phyloP scores from a whole-genome alignment of 2,329 filamentous ascomycete genomes.

The Grosmannia huntii region DNA sequence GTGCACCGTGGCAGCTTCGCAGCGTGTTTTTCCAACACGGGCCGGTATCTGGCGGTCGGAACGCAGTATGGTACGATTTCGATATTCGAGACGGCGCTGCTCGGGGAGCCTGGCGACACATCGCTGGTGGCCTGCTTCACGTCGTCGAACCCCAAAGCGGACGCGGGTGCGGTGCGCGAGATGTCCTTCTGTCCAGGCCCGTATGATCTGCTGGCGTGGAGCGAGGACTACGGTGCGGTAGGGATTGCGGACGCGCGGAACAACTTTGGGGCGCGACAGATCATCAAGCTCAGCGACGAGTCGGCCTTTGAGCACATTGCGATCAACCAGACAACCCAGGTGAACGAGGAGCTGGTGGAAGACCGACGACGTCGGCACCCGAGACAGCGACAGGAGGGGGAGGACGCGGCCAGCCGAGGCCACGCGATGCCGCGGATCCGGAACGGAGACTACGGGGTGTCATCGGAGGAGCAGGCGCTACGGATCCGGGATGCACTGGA shows the following conservation, averaged over 20 bases:
- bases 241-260: conserved; percentile 62
- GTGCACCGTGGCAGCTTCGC: conserved; percentile 60
- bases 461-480: conserved; percentile 17
- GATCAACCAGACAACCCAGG: conserved; percentile 23
- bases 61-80: conserved; percentile 73
- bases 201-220: conserved; percentile 86
- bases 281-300: conserved; percentile 51
- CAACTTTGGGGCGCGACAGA: conserved; percentile 54
- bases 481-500: conserved; percentile 24
- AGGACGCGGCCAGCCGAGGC: background rate
- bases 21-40: conserved; percentile 62
- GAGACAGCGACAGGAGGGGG: background rate
- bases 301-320: conserved; percentile 37
- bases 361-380: conserved; percentile 23
- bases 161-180: conserved; percentile 69
- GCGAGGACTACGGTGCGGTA: conserved; percentile 69
- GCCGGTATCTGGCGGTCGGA: conserved; percentile 59
- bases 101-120: conserved; percentile 33
- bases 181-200: conserved; percentile 88
- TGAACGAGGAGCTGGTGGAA: conserved; percentile 26
- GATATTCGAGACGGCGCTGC: conserved; percentile 48
- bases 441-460: conserved; percentile 6
- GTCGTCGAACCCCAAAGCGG: conserved; percentile 60
- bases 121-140: conserved; percentile 63
- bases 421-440: background rate